These are phyloP conservation scores for Aspergillus floridensis DNA, from an alignment of 2,329 filamentous ascomycete species.

Conservation along the genomic window DNA sequence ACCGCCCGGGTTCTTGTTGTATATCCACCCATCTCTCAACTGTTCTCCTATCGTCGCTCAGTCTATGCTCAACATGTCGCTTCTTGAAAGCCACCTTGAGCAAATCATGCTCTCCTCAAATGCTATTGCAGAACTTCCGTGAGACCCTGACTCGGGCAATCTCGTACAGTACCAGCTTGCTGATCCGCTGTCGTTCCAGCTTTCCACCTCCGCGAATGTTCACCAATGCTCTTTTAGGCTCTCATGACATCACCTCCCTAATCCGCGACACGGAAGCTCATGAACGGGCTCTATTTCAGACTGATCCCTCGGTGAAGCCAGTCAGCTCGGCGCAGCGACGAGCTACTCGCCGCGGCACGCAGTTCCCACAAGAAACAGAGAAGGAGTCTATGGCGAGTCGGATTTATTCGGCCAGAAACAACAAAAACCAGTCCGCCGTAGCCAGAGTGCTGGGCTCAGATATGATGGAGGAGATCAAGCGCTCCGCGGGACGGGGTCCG, in stretches of 20 bases:
- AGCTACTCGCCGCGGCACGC: constrained; percentile 50
- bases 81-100: constrained; percentile 69
- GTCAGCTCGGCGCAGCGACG: constrained; percentile 47
- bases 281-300: constrained; percentile 91
- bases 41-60: neutral
- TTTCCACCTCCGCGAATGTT: constrained; percentile 93
- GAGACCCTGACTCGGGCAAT: constrained; percentile 27
- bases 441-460: constrained; percentile 85
- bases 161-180: neutral
- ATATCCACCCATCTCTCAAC: neutral
- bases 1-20: neutral
- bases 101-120: constrained; percentile 74
- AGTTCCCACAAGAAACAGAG: constrained; percentile 42
- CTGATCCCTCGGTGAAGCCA: constrained; percentile 65
- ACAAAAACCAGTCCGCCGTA: constrained; percentile 74
- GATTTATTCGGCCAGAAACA: constrained; percentile 53
- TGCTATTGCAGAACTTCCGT: constrained; percentile 74
- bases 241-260: constrained; percentile 87
- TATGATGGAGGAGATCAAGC: constrained; percentile 75
- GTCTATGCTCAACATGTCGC: constrained; percentile 54
- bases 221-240: constrained; percentile 84
- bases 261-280: constrained; percentile 95
- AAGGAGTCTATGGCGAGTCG: constrained; percentile 46
- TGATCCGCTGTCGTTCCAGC: constrained; percentile 45
- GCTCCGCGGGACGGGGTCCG: constrained; percentile 51